Evolutionary conservation across 768 basidiomycete genomes (phyloP), one percentile per base, ranked within the genome.

Genomic region (Heimioporus sp.): DNA sequence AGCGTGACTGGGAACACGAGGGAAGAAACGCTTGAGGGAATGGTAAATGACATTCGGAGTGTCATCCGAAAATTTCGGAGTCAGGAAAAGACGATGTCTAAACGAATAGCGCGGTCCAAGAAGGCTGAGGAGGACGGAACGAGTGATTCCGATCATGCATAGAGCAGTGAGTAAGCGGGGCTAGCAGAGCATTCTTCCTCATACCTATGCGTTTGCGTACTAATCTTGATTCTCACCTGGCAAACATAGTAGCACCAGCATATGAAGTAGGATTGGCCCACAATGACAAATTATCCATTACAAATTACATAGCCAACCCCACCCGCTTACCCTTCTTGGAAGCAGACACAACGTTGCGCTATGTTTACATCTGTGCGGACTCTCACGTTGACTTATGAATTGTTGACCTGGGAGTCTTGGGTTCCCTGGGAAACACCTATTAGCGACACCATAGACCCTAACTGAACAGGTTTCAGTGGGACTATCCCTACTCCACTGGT

Each of bases 1-100:
- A 17, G 16, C 16, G 40, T 4, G 3, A 45, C 38, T 20, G 49
- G 28, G 11, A 13, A 41, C 4, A 10, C 17, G 8, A 34, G 31
- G 17, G 45, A 51, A 16, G 51, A 34, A 9, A 34, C 28, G 15
- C n/a, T 64, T 34, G 17, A 43, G 10, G 54, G 21, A 9, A 51
- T 65, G 54, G 19, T 53, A 21, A 41, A 11, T 11, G 49, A 58
- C 11, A 54, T 65, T 21, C 61, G 20, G 10, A 34, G 21, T 10
- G 45, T 57, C 43, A 34, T 65, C 24, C 48, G 51, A 7, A 37
- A 62, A 39, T 52, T 59, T 28, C 42, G 43, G 10, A 49, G 54
- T 32, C 49, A 59, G 36, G 53, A 45, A 37, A 55, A 46, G 10
- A 30, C 1, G 1, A 15, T 5, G 6, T 35, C 61, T 16, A 58